Evolutionary conservation across 768 basidiomycete species (phyloP).

Genomic region (Trametes villosa): DNA sequence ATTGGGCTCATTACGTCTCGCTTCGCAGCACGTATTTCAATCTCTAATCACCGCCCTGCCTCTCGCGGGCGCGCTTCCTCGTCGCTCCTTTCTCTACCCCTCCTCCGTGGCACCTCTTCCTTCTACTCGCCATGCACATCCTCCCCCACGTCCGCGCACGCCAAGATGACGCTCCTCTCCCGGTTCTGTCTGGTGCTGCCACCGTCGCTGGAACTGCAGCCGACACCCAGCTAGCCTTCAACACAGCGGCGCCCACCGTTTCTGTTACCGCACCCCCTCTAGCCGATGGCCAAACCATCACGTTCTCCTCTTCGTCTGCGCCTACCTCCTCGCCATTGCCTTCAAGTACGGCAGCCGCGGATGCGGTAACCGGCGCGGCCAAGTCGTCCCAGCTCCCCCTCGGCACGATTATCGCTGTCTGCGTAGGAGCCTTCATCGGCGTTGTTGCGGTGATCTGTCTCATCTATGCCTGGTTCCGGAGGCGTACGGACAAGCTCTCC

Average conservation of each 20-base stretch:
- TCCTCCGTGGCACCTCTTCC: slow-evolving; percentile 13
- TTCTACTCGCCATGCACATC: slow-evolving; percentile 22
- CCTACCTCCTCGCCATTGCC: slow-evolving; percentile 13
- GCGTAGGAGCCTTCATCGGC: slow-evolving; percentile 60
- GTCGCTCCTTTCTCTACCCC: slow-evolving; percentile 27
- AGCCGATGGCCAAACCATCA: neutral
- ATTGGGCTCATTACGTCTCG: slow-evolving; percentile 14
- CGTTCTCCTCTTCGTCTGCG: slow-evolving; percentile 1
- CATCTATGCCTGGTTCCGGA: slow-evolving; percentile 58
- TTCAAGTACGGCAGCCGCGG: neutral
- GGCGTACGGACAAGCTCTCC: slow-evolving; percentile 44
- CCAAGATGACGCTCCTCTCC: neutral
- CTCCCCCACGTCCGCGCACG: slow-evolving; percentile 8
- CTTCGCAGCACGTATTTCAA: slow-evolving; percentile 12
- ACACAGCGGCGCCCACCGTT: slow-evolving; percentile 3
- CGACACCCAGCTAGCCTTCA: slow-evolving; percentile 1
- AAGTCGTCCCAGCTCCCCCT: slow-evolving; percentile 28
- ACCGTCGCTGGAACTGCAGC: neutral
- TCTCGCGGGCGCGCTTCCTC: slow-evolving; percentile 14
- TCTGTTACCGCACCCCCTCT: slow-evolving; percentile 2
- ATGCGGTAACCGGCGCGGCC: slow-evolving; percentile 8
- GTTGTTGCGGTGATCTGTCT: slow-evolving; percentile 55
- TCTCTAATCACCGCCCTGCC: slow-evolving; percentile 21
- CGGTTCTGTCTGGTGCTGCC: slow-evolving; percentile 3
- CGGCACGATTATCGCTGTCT: slow-evolving; percentile 63